Evolutionary conservation across 352 stramenopile species (phyloP).

Genomic region (Pythium utonaiense): DNA sequence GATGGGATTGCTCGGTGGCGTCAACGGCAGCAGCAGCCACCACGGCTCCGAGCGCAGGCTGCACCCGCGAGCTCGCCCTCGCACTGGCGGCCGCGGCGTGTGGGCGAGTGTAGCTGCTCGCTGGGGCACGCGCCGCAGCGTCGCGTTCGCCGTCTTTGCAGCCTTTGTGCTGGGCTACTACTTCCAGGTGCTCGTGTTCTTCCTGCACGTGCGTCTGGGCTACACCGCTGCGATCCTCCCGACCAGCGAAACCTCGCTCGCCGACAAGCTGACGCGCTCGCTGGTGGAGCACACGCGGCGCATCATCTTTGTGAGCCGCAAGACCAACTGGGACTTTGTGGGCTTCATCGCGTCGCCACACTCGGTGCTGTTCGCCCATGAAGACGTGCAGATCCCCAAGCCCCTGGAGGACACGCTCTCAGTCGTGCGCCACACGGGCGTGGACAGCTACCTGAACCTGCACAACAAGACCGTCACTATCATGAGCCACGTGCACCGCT

Average conservation of each 20-base stretch:
- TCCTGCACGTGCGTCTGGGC: slow-evolving; percentile 53
- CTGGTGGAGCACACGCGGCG: slow-evolving; percentile 55
- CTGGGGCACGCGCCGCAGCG: slow-evolving; percentile 14
- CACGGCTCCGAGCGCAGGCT: slow-evolving; percentile 22
- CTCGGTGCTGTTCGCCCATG: slow-evolving; percentile 60
- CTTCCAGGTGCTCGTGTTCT: slow-evolving; percentile 64
- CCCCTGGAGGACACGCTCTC: slow-evolving; percentile 50
- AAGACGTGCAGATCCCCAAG: slow-evolving; percentile 52
- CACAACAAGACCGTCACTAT: slow-evolving; percentile 83
- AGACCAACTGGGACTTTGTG: slow-evolving; percentile 79
- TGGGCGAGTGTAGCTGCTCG: background rate
- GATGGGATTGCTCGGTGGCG: background rate
- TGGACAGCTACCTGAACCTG: slow-evolving; percentile 73
- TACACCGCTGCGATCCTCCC: slow-evolving; percentile 50
- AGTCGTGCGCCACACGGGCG: slow-evolving; percentile 54
- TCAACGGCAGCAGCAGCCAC: background rate
- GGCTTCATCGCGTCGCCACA: slow-evolving; percentile 63
- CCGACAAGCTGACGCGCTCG: slow-evolving; percentile 42
- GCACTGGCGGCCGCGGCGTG: slow-evolving; percentile 10
- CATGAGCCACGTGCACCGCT: slow-evolving; percentile 62
- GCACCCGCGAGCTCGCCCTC: slow-evolving; percentile 8
- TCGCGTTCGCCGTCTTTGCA: slow-evolving; percentile 16
- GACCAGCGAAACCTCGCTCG: slow-evolving; percentile 37
- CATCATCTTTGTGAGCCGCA: slow-evolving; percentile 67
- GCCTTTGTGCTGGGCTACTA: slow-evolving; percentile 66